Evolutionary conservation across 306 rosid genomes (phyloP), one percentile per base, ranked within the genome.

Genomic region (Geum urbanum): DNA sequence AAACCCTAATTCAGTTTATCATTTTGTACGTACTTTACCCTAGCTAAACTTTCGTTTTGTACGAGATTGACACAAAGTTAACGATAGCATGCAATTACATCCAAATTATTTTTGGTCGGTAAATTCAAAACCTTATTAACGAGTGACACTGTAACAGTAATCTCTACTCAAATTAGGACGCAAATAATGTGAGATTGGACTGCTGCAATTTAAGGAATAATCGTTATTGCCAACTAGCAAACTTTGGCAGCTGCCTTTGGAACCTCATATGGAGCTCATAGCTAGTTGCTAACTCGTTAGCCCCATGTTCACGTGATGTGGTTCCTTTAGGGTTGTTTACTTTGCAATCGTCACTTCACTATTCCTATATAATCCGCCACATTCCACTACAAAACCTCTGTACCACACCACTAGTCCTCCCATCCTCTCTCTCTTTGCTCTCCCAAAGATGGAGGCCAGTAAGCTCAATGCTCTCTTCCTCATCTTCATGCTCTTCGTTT

Each of bases 301-400:
- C 84, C 91, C 91, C 84, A 82, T 83, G 76, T 86, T 90, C 97
- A 90, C 96, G 94, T 90, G 96, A 86, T 78, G 76, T 67, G 78
- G 79, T 74, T 72, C 66, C 67, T 19, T 0, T 20, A 43, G 55
- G 60, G 27, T 86, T 84, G 91, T 88, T 79, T 77, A 41, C n/a
- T 81, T 87, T 81, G 64, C 69, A 15, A 69, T 71, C 76, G 2
- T 72, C 66, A 57, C 63, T 41, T 41, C 46, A 15, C 77, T 74
- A 62, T 80, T 73, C 76, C 79, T 72, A 77, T 74, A 67, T 70
- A 56, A 76, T 19, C 9, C 55, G 16, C 59, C 46, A 63, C 45
- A n/a, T 32, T 43, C 11, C 40, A 40, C 74, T 19, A 16, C 74
- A 53, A 18, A 53, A 53, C 51, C 51, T 39, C 27, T 50, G 53